These are phyloP conservation scores for Uronychia setigera DNA, from an alignment of 73 alveolate genomes.

Conservation along the genomic window DNA sequence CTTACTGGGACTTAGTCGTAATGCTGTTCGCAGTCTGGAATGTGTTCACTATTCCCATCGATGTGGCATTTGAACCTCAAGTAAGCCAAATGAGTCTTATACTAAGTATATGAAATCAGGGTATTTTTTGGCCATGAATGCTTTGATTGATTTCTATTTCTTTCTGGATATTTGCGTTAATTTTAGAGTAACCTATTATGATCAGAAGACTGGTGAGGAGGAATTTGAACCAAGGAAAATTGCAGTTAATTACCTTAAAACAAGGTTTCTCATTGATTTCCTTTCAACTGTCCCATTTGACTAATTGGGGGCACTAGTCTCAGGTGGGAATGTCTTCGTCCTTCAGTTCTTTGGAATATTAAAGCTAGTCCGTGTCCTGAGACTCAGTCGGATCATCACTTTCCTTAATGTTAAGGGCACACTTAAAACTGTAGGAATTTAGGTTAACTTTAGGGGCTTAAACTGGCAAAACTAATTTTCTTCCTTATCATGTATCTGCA, in stretches of 20 bases:
- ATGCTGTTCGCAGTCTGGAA: constrained; percentile 21
- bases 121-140: constrained; percentile 10
- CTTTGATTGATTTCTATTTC: constrained; percentile 48
- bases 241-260: constrained; percentile 27
- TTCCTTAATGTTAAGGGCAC: neutral
- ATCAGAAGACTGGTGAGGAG: neutral
- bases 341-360: constrained; percentile 7
- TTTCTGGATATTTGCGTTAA: constrained; percentile 46
- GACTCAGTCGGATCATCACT: constrained; percentile 6
- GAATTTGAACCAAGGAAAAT: neutral
- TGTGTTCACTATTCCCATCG: constrained; percentile 16
- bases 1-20: constrained; percentile 1
- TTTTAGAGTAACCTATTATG: constrained; percentile 43
- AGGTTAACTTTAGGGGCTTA: neutral
- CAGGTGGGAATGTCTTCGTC: neutral
- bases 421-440: neutral
- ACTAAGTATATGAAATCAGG: too few species aligned
- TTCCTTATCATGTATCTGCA: constrained; percentile 39
- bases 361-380: constrained; percentile 8
- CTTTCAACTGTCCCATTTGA: constrained; percentile 58
- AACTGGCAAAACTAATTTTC: constrained; percentile 29
- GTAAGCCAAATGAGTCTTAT: neutral
- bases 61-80: constrained; percentile 25
- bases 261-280: constrained; percentile 48
- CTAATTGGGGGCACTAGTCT: neutral